phyloP scores from a whole-genome alignment of 768 basidiomycete genomes.

The Lactarius quietus region DNA sequence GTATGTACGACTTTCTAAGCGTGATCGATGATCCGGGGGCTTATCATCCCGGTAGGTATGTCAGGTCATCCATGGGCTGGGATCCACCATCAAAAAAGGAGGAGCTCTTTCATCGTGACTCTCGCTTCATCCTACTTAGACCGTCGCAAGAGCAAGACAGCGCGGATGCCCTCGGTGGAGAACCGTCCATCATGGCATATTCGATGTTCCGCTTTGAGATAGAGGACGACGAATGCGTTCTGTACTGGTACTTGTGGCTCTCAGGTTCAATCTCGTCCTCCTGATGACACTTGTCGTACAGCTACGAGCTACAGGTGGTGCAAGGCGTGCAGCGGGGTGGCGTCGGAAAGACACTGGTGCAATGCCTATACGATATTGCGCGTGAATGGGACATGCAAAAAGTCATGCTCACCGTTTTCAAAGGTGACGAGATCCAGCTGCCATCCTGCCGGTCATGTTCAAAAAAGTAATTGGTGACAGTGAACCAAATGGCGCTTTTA shows the following conservation, averaged over 20 bases:
- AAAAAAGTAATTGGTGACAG: conserved; percentile 32
- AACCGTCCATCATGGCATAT: conserved; percentile 36
- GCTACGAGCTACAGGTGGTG: conserved; percentile 76
- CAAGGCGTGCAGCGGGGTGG: conserved; percentile 45
- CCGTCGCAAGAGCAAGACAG: neutral
- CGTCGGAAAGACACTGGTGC: conserved; percentile 54
- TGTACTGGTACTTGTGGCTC: conserved; percentile 61
- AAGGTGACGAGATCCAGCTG: conserved; percentile 42
- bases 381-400: conserved; percentile 57
- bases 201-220: conserved; percentile 71
- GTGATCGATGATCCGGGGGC: conserved; percentile 25
- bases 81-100: conserved; percentile 49
- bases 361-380: conserved; percentile 48
- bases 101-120: conserved; percentile 57
- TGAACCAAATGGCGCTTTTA: conserved; percentile 40
- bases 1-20: conserved; percentile 3
- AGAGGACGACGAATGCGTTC: conserved; percentile 53
- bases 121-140: conserved; percentile 56
- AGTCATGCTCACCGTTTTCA: conserved; percentile 71
- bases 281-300: conserved; percentile 30
- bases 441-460: neutral
- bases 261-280: neutral
- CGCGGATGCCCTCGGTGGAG: conserved; percentile 23
- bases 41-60: conserved; percentile 44
- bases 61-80: conserved; percentile 62